These are phyloP conservation scores for Cordyceps tenuipes DNA, from an alignment of 2,329 filamentous ascomycete species.

Conservation along the genomic window DNA sequence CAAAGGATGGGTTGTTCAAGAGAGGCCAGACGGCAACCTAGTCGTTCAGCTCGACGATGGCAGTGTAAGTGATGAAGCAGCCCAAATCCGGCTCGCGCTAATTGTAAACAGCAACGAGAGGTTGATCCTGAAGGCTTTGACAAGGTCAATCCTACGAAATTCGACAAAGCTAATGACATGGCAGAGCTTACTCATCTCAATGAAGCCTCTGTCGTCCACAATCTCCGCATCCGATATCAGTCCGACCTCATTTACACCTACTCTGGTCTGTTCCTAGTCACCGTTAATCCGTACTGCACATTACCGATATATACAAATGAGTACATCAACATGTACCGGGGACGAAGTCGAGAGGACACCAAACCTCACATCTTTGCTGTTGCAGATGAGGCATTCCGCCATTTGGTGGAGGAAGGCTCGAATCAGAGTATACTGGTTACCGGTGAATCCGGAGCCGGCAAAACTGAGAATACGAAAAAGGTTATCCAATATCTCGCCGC, in stretches of 20 bases:
- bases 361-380: slow-evolving; percentile 97
- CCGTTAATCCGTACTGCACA: slow-evolving; percentile 92
- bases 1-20: slow-evolving; percentile 84
- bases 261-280: slow-evolving; percentile 91
- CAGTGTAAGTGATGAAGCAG: slow-evolving; percentile 48
- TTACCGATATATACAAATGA: slow-evolving; percentile 94
- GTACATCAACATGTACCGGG: slow-evolving; percentile 97
- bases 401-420: slow-evolving; percentile 85
- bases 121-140: slow-evolving; percentile 82
- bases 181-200: slow-evolving; percentile 96
- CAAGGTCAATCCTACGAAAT: slow-evolving; percentile 98
- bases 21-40: slow-evolving; percentile 59
- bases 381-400: slow-evolving; percentile 93
- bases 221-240: slow-evolving; percentile 90
- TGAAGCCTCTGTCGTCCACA: slow-evolving; percentile 95
- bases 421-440: slow-evolving; percentile 98
- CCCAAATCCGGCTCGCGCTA: background rate
- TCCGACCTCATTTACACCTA: slow-evolving; percentile 97
- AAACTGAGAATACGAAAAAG: slow-evolving; percentile 99
- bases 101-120: slow-evolving; percentile 63
- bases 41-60: slow-evolving; percentile 92
- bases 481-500: slow-evolving; percentile 97
- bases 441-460: slow-evolving; percentile 94
- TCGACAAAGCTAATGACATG: slow-evolving; percentile 99
- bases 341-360: slow-evolving; percentile 81